Conservation (phyloP, 2,329 filamentous ascomycete genomes). For the Grosmannia serpens region DNA sequence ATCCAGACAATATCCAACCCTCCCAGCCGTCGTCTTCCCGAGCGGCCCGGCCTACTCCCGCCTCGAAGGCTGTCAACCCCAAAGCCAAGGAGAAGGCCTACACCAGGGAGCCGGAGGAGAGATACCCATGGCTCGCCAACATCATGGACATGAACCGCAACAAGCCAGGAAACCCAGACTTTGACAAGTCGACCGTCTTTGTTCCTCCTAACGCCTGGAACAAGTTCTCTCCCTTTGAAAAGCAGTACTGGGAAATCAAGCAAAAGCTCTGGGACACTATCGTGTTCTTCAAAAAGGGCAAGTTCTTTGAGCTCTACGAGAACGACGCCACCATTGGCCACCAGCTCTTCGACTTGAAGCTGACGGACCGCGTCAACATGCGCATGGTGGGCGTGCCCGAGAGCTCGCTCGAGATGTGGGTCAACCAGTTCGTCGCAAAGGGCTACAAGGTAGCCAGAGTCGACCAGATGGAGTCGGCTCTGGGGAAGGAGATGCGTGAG, state of each 20-base stretch:
- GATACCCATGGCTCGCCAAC: conserved; percentile 85
- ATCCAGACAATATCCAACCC: conserved; percentile 34
- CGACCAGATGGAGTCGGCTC: conserved; percentile 89
- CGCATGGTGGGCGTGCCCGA: conserved; percentile 98
- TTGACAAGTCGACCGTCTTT: conserved; percentile 82
- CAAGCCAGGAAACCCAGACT: conserved; percentile 69
- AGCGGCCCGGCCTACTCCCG: conserved; percentile 11
- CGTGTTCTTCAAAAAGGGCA: conserved; percentile 99
- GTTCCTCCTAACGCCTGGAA: conserved; percentile 71
- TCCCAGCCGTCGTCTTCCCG: conserved; percentile 13
- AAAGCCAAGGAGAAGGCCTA: conserved; percentile 57
- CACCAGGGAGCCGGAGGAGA: conserved; percentile 68
- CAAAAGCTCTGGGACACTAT: conserved; percentile 95
- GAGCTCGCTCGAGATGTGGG: conserved; percentile 91
- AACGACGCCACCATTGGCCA: conserved; percentile 95
- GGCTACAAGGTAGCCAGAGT: conserved; percentile 95
- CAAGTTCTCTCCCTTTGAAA: conserved; percentile 88
- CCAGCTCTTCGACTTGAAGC: conserved; percentile 92
- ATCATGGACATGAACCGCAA: conserved; percentile 76
- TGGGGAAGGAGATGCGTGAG: conserved; percentile 98
- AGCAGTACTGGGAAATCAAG: conserved; percentile 99
- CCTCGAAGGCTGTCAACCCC: conserved; percentile 17
- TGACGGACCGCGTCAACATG: conserved; percentile 98
- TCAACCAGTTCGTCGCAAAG: conserved; percentile 96
- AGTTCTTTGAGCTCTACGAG: conserved; percentile 97